Percentiles rank a stretch among this genome's conserved stretches.
Evolutionary conservation across 495 filamentous ascomycete species (phyloP).

Genomic region (Evernia prunastri): DNA sequence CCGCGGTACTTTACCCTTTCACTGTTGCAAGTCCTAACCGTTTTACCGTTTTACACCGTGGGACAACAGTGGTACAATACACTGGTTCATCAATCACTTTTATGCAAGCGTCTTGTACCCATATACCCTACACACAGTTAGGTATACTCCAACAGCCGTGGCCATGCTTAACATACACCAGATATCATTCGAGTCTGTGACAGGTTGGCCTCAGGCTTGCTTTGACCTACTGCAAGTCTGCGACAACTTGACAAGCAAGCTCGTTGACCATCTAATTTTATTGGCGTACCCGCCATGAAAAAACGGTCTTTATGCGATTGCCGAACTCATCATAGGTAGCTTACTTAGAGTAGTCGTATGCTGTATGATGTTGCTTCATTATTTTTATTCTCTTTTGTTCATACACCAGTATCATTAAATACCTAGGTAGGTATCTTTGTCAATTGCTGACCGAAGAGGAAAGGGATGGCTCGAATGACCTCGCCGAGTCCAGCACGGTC

Average conservation of each 20-base stretch:
- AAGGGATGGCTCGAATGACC: background rate
- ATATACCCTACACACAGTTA: too few species aligned
- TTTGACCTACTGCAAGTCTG: constrained; percentile 16
- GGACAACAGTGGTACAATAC: background rate
- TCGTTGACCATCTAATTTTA: too few species aligned
- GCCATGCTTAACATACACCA: background rate
- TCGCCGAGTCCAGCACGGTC: constrained; percentile 1
- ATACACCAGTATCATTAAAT: too few species aligned
- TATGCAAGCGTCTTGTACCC: constrained; percentile 19
- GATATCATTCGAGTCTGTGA: too few species aligned
- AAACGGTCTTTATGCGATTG: background rate
- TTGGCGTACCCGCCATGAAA: constrained; percentile 16
- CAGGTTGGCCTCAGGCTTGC: constrained; percentile 1
- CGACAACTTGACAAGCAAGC: background rate
- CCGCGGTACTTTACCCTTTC: too few species aligned
- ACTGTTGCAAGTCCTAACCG: background rate
- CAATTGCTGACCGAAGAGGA: background rate
- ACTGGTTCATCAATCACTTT: constrained; percentile 14
- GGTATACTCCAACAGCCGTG: background rate
- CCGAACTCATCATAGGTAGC: background rate
- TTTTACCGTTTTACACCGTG: background rate
- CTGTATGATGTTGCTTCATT: background rate
- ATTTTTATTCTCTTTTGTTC: too few species aligned
- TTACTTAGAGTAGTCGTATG: too few species aligned
- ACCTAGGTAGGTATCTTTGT: background rate